Conservation (phyloP, 768 basidiomycete species). For the Daedalea quercina region DNA sequence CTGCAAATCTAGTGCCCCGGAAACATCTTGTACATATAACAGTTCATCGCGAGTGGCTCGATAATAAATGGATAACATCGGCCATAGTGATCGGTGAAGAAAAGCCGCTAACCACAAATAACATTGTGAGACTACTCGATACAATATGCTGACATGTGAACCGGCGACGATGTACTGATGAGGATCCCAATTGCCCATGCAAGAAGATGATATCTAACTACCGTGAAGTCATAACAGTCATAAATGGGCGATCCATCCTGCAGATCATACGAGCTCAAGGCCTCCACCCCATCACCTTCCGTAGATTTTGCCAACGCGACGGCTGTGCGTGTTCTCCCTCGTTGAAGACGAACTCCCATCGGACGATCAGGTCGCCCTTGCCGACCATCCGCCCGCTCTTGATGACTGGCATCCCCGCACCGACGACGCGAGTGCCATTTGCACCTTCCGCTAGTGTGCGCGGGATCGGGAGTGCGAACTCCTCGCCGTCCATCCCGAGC, state of each 20-base stretch:
- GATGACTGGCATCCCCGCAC: slow-evolving; percentile 65
- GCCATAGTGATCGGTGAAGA: no score
- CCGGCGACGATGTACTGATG: background rate
- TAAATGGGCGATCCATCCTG: background rate
- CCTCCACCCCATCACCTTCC: slow-evolving; percentile 19
- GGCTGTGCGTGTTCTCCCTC: slow-evolving; percentile 16
- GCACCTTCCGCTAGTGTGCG: slow-evolving; percentile 43
- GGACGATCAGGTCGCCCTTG: slow-evolving; percentile 57
- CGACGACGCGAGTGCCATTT: slow-evolving; percentile 45
- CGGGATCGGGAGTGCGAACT: slow-evolving; percentile 44
- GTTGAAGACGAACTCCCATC: slow-evolving; percentile 25
- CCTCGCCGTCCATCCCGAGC: slow-evolving; percentile 52
- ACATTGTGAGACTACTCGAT: background rate
- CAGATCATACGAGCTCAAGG: slow-evolving; percentile 1
- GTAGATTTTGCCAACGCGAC: slow-evolving; percentile 22
- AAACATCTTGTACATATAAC: no score
- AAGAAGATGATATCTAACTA: no score
- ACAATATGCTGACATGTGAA: background rate
- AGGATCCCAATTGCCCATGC: no score
- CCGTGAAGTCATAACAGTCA: background rate
- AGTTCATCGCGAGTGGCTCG: no score
- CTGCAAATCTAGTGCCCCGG: no score
- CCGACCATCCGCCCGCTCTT: slow-evolving; percentile 45
- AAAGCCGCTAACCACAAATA: background rate
- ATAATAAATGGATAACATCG: no score